Conservation (phyloP, 768 basidiomycete species). For the Boletellus ananas region DNA sequence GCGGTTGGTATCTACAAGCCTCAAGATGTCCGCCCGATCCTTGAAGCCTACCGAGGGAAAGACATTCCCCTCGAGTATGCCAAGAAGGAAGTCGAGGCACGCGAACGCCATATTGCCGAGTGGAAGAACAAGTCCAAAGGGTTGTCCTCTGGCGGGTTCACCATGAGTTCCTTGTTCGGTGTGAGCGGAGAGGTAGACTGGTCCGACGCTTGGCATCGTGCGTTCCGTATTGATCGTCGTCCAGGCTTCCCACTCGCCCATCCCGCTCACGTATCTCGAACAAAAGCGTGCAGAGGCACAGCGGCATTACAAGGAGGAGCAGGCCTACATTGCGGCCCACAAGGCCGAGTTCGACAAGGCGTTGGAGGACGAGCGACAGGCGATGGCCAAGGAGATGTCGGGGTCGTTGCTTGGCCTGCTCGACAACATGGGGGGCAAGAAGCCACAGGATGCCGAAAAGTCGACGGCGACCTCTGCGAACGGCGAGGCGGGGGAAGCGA, state of each 20-base stretch:
- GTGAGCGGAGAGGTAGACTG: conserved; percentile 27
- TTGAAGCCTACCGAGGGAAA: conserved; percentile 82
- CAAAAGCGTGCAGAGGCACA: conserved; percentile 51
- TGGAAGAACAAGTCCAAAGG: conserved; percentile 58
- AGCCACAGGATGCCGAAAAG: conserved; percentile 7
- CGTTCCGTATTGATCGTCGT: background rate
- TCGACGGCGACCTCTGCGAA: conserved; percentile 5
- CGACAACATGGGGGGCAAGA: conserved; percentile 24
- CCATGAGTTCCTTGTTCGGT: conserved; percentile 45
- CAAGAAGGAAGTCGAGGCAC: conserved; percentile 80
- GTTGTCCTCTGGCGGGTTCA: conserved; percentile 38
- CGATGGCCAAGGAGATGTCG: conserved; percentile 45
- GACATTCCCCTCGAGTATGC: conserved; percentile 88
- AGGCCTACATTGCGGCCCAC: conserved; percentile 48
- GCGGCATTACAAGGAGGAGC: conserved; percentile 48
- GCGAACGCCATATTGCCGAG: conserved; percentile 71
- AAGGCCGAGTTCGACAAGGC: conserved; percentile 47
- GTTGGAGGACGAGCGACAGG: conserved; percentile 51
- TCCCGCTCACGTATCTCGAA: conserved; percentile 50
- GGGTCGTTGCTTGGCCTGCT: conserved; percentile 37
- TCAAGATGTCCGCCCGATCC: conserved; percentile 80
- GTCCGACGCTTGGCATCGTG: background rate
- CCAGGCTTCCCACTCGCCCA: conserved; percentile 27
- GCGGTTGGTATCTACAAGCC: conserved; percentile 92
- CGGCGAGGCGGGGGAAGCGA: conserved; percentile 11